Evolutionary conservation across 148 eudicot genomes (phyloP), one percentile per base, ranked within the genome.

Genomic region (Nyssa sinensis): DNA sequence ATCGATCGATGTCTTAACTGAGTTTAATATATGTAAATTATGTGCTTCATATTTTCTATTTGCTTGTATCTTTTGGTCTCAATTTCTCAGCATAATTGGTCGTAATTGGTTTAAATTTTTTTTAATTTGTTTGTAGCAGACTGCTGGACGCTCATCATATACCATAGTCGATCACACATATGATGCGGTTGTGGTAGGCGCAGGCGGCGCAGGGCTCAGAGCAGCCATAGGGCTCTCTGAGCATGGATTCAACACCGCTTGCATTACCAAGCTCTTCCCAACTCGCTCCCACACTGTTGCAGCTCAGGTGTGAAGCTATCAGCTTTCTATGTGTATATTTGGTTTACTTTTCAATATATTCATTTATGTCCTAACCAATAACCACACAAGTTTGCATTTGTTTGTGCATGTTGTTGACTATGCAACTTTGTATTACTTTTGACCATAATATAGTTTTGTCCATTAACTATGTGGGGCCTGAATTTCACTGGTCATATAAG

Each of bases 261-360:
- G 99, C 78, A 88, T 95, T 75, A 95, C 99, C 62, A 95, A 95
- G 87, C 97, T 95, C 27, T 95, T 95, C 67, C 97, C 98, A 21
- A 95, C 98, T 67, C 94, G 97, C 30, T 95, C 99, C 6, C 99
- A 95, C 69, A 95, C 99, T 0, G 99, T 95, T 74, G 99, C 99
- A 21, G 99, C 99, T 65, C 99, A 95, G 96, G 98, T 94, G 37
- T 19, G 24, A 55, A 55, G 59, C 5, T n/a, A n/a, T 55, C 24
- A n/a, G 59, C 59, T 55, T 19, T 3, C 59, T 55, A 55, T 3
- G 21, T 55, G 59, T 55, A 55, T 55, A 3, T 49, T 49, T 49
- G 57, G 21, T 17, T 49, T 4, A 49, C 57, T 49, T 13, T 49
- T 49, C 57, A 55, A 55, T 55, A 2, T 55, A 55, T 17, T 12